Evolutionary conservation across 2,329 filamentous ascomycete species (phyloP).

Genomic region (Alternaria consortialis): DNA sequence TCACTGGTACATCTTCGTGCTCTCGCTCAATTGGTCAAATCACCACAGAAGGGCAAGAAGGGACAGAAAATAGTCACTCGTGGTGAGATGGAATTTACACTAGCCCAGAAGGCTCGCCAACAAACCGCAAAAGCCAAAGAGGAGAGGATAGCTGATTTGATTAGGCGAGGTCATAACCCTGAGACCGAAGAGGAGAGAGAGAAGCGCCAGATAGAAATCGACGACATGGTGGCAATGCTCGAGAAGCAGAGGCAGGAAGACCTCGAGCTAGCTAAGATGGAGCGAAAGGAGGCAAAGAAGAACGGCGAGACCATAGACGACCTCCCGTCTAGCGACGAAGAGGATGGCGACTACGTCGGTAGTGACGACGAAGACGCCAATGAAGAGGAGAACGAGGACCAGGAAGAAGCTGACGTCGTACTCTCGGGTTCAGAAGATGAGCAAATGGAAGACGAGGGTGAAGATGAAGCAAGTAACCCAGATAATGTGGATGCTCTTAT

Average conservation of each 20-base stretch:
- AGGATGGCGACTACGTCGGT: constrained; percentile 62
- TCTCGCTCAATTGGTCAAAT: constrained; percentile 76
- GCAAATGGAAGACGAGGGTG: constrained; percentile 35
- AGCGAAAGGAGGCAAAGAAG: constrained; percentile 77
- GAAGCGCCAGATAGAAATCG: constrained; percentile 80
- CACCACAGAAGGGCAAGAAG: constrained; percentile 58
- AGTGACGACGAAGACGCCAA: constrained; percentile 59
- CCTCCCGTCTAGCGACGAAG: constrained; percentile 62
- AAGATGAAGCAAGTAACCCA: constrained; percentile 22
- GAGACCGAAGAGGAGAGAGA: constrained; percentile 89
- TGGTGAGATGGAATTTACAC: constrained; percentile 71
- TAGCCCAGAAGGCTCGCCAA: constrained; percentile 76
- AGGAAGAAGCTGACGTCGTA: constrained; percentile 38
- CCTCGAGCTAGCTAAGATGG: constrained; percentile 77
- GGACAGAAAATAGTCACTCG: constrained; percentile 69
- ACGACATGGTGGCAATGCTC: constrained; percentile 74
- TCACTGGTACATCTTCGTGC: constrained; percentile 75
- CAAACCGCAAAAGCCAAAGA: constrained; percentile 83
- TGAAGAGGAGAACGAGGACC: constrained; percentile 49
- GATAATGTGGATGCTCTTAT: constrained; percentile 47
- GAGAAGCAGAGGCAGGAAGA: constrained; percentile 84
- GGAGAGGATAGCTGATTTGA: constrained; percentile 78
- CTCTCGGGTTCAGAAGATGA: constrained; percentile 44
- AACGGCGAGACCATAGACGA: constrained; percentile 57
- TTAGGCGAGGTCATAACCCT: constrained; percentile 80